Conservation (phyloP, 2,329 filamentous ascomycete species). For the Xylaria sp. region DNA sequence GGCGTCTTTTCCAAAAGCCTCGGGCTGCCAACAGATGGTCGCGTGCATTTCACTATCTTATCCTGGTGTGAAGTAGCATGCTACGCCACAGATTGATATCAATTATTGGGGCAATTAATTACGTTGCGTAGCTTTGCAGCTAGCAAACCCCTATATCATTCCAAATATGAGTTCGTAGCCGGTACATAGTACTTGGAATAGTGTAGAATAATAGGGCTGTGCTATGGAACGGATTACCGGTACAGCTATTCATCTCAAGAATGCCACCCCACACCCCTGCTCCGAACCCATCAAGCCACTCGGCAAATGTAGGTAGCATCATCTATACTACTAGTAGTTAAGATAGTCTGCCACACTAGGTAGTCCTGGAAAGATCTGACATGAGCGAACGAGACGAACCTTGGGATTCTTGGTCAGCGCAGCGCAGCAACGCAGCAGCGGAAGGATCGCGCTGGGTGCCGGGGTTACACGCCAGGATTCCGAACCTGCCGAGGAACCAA, state of each 20-base stretch:
- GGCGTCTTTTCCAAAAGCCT: neutral
- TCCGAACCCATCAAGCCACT: constrained; percentile 24
- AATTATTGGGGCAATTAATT: constrained; percentile 13
- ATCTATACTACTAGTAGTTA: too few species aligned
- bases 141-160: constrained; percentile 22
- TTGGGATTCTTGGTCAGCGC: constrained; percentile 13
- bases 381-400: constrained; percentile 18
- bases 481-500: constrained; percentile 44
- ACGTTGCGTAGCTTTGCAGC: constrained; percentile 7
- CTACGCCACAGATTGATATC: constrained; percentile 1
- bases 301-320: constrained; percentile 22
- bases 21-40: neutral
- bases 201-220: constrained; percentile 21
- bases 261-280: constrained; percentile 18
- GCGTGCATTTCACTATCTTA: constrained; percentile 1
- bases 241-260: neutral
- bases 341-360: neutral
- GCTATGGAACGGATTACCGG: constrained; percentile 10
- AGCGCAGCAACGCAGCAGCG: constrained; percentile 7
- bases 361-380: constrained; percentile 18
- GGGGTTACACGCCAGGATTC: constrained; percentile 40
- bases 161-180: constrained; percentile 20
- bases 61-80: neutral
- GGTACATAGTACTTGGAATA: constrained; percentile 6
- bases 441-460: constrained; percentile 32